These are phyloP conservation scores for Pestalotiopsis sp. DNA, from an alignment of 2,329 filamentous ascomycete species.

Conservation along the genomic window DNA sequence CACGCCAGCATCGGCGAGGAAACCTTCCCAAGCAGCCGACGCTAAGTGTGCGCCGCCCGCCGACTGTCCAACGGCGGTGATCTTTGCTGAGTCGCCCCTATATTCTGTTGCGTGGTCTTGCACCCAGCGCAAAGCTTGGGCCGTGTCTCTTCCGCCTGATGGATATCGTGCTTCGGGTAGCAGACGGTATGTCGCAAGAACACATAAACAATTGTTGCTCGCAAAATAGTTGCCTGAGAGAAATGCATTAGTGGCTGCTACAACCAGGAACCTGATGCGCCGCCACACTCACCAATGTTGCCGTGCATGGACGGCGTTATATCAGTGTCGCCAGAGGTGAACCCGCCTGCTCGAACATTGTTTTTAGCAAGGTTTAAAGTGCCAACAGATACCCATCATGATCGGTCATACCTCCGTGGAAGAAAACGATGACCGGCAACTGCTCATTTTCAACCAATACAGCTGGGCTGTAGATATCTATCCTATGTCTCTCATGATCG, in stretches of 20 bases:
- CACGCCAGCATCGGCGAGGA: constrained; percentile 1
- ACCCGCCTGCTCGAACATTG: neutral
- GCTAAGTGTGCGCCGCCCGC: neutral
- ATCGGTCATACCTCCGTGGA: neutral
- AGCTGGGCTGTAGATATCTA: neutral
- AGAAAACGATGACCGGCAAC: constrained; percentile 3
- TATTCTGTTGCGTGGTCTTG: neutral
- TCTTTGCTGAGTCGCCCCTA: neutral
- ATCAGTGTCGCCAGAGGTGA: constrained; percentile 5
- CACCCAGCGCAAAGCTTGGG: neutral
- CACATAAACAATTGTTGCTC: neutral
- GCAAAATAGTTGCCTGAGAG: neutral
- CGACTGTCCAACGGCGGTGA: constrained; percentile 2
- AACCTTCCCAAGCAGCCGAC: neutral
- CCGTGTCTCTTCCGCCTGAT: neutral
- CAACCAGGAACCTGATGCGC: neutral
- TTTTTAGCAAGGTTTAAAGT: no score
- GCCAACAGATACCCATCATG: neutral
- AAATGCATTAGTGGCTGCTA: neutral
- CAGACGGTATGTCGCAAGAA: neutral
- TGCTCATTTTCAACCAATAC: neutral
- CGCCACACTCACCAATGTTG: neutral
- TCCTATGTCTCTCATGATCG: neutral
- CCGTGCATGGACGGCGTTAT: constrained; percentile 5
- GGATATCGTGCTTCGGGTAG: constrained; percentile 2